phyloP scores from a whole-genome alignment of 202 grass and related monocot species.

The Setaria italica region DNA sequence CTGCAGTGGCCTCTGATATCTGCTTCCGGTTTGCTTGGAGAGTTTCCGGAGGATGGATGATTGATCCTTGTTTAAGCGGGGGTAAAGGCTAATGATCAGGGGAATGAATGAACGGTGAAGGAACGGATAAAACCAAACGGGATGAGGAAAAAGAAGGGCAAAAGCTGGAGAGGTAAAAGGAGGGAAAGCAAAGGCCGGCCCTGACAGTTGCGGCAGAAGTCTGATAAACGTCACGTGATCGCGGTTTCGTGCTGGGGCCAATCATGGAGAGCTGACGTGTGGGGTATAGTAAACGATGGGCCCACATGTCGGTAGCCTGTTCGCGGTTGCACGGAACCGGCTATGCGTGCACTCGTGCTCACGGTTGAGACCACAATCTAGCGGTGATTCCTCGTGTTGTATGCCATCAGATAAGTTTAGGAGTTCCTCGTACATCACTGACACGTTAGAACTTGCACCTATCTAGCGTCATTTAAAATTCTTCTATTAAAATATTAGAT shows the following conservation, averaged over 20 bases:
- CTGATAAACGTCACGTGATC: slow-evolving; percentile 48
- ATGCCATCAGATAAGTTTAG: no score
- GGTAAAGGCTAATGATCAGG: neutral
- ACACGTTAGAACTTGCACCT: no score
- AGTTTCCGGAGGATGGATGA: neutral
- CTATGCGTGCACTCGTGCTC: no score
- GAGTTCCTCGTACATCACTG: no score
- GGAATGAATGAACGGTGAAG: neutral
- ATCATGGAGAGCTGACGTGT: slow-evolving; percentile 47
- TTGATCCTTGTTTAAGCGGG: neutral
- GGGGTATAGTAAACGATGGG: neutral
- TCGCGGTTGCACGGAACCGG: neutral
- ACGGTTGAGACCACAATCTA: no score
- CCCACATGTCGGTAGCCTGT: slow-evolving; percentile 6
- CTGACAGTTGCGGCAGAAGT: slow-evolving; percentile 46
- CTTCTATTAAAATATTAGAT: no score
- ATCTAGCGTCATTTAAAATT: no score
- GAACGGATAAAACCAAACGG: slow-evolving; percentile 1
- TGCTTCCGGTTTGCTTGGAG: neutral
- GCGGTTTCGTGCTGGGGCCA: slow-evolving; percentile 45
- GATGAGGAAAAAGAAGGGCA: neutral
- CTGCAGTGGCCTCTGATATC: neutral
- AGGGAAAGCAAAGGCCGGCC: slow-evolving; percentile 17
- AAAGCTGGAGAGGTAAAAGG: slow-evolving; percentile 38
- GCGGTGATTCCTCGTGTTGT: no score